Conservation (phyloP, 768 basidiomycete species). For the Tulasnella sp. region DNA sequence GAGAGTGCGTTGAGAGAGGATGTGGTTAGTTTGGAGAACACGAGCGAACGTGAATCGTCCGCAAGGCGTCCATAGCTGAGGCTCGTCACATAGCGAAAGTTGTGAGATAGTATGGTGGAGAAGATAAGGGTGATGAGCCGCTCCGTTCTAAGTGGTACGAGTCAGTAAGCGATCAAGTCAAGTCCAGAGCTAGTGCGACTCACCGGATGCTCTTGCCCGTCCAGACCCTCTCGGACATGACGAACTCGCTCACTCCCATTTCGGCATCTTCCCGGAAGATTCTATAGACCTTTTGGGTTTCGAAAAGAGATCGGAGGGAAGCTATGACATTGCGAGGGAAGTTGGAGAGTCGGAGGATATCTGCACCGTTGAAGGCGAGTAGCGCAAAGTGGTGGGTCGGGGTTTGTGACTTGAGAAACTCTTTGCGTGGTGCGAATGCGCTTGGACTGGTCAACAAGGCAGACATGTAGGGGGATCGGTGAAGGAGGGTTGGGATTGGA, state of each 20-base stretch:
- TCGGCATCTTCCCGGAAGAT: slow-evolving; percentile 15
- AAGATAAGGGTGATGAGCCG: slow-evolving; percentile 14
- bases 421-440: slow-evolving; percentile 15
- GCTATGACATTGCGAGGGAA: slow-evolving; percentile 14
- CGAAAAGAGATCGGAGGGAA: slow-evolving; percentile 3
- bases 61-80: slow-evolving; percentile 18
- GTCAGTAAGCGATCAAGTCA: not conserved
- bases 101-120: slow-evolving; percentile 13
- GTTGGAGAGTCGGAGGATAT: slow-evolving; percentile 17
- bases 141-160: slow-evolving; percentile 6
- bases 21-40: slow-evolving; percentile 2
- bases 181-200: not conserved
- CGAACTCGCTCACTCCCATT: slow-evolving; percentile 14
- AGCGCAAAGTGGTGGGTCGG: slow-evolving; percentile 17
- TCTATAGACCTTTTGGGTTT: not conserved
- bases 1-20: not conserved
- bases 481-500: too few relatives aligned
- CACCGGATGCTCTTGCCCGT: slow-evolving; percentile 6
- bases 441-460: not conserved
- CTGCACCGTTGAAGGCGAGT: slow-evolving; percentile 17
- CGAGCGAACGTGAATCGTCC: slow-evolving; percentile 11
- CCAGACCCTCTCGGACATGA: slow-evolving; percentile 13
- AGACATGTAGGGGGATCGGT: not conserved
- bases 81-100: slow-evolving; percentile 4
- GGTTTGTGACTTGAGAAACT: slow-evolving; percentile 14